phyloP scores from a whole-genome alignment of 257 asterid species.

The Capsicum baccatum region DNA sequence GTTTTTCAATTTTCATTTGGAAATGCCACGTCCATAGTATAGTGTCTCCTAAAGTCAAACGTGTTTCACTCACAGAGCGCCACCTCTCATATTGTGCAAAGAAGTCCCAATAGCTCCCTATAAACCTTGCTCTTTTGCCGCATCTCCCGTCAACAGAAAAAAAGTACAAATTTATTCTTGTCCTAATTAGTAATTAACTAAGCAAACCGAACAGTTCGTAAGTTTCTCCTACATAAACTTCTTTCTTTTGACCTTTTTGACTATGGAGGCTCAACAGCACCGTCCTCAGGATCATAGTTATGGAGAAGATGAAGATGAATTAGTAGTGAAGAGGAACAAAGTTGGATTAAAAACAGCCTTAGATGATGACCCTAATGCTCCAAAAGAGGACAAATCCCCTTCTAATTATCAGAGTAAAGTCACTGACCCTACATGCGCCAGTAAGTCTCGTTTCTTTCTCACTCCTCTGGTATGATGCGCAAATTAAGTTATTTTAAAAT shows the following conservation, averaged over 20 bases:
- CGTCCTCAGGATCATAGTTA: not conserved
- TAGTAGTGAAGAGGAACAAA: not conserved
- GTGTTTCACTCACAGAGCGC: not conserved
- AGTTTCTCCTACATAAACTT: not conserved
- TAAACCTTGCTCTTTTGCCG: not conserved
- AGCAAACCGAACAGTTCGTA: not conserved
- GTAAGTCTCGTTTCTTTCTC: constrained; percentile 33
- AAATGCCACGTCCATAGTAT: not conserved
- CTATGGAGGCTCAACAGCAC: not conserved
- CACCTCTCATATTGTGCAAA: not conserved
- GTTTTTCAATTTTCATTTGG: not conserved
- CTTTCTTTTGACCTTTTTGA: not conserved
- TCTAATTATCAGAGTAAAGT: constrained; percentile 64
- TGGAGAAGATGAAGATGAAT: constrained; percentile 12
- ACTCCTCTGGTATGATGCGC: no score
- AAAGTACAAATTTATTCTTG: not conserved
- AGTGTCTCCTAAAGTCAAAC: not conserved
- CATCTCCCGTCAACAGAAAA: not conserved
- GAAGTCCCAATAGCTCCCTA: no score
- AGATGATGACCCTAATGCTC: constrained; percentile 58
- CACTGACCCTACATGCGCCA: constrained; percentile 58
- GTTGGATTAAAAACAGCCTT: constrained; percentile 37
- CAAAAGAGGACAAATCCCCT: constrained; percentile 18
- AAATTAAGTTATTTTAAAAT: no score
- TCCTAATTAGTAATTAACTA: no score